Evolutionary conservation across 345 rosid genomes (phyloP).

Genomic region (Durio zibethinus): DNA sequence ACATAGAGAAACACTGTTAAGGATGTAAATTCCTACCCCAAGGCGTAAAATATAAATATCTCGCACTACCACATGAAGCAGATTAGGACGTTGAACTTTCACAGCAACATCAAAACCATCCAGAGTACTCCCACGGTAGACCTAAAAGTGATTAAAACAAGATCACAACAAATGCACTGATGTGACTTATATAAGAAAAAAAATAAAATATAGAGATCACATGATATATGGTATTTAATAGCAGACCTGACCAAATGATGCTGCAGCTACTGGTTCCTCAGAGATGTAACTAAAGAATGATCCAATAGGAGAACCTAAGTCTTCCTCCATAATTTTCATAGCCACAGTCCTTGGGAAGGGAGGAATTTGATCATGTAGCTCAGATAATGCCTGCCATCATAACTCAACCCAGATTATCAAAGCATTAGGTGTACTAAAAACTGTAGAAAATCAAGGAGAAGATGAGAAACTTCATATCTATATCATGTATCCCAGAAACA

Average conservation of each 20-base stretch:
- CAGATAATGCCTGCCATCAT: conserved; percentile 79
- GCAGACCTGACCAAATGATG: conserved; percentile 94
- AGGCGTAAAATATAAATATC: conserved; percentile 84
- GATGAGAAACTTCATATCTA: neutral
- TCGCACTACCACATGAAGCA: conserved; percentile 77
- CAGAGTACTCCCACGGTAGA: conserved; percentile 64
- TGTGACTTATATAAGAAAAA: neutral
- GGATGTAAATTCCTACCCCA: conserved; percentile 57
- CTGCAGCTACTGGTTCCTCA: conserved; percentile 88
- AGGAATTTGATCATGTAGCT: conserved; percentile 83
- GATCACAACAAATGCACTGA: neutral
- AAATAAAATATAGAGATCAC: neutral
- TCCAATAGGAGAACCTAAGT: conserved; percentile 69
- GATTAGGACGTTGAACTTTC: conserved; percentile 94
- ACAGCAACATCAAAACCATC: conserved; percentile 84
- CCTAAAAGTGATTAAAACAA: conserved; percentile 40
- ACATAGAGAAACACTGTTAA: neutral
- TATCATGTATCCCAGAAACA: neutral
- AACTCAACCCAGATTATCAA: conserved; percentile 17
- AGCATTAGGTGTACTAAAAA: neutral
- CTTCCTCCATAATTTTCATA: conserved; percentile 79
- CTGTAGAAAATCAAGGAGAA: neutral
- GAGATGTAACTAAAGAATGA: conserved; percentile 70
- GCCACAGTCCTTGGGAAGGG: conserved; percentile 74
- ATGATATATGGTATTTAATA: conserved; percentile 1